Base-by-base conservation (phyloP, 108 stramenopile species). In the Stephanodiscus triporus region DNA sequence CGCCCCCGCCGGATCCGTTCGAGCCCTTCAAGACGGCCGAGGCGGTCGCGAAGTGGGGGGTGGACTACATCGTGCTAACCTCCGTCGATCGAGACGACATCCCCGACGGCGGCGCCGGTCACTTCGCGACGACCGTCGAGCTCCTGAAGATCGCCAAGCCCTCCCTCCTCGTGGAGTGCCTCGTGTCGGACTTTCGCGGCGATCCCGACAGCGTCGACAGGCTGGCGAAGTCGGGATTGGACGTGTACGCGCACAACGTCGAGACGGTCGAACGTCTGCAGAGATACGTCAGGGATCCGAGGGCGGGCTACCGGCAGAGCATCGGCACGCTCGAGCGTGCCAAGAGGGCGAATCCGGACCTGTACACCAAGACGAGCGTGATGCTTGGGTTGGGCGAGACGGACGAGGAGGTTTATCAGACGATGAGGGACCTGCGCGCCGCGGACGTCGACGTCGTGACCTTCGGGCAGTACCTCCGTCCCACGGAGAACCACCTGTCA, bases 321-420 rank as follows among this genome's bases (percentile, higher is more conserved):
- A 85, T 99, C 20, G 72, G 71, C 20, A 96, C 96, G 0, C 74
- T 99, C 77, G 78, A 83, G 59, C 89, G 91, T 71, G 98, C 96
- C 38, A 99, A 99, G 68, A 89, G 80, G 48, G 86, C 65, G 4
- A 72, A 91, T 20, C 88, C 95, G 0, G 75, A 68, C 26, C 63
- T 98, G 37, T 93, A 92, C 70, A 98, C 98, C 40, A 99, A 99
- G 84, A 99, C 97, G 30, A 89, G 89, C 38, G 37, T 99, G 61
- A 99, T 99, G 99, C 83, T 99, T 30, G 99, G 99, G 38, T 73
- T 99, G n/a, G 98, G 99, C 23, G 99, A 99, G 85, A 94, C 91
- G 9, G 92, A 97, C 63, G 97, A 98, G 29, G 97, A 99, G 85
- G 94, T 99, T 0, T 62, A 94, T 38, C 89, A 93, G 76, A 94